Base-by-base conservation (phyloP, 495 filamentous ascomycete genomes). In the Aspergillus funiculosus region DNA sequence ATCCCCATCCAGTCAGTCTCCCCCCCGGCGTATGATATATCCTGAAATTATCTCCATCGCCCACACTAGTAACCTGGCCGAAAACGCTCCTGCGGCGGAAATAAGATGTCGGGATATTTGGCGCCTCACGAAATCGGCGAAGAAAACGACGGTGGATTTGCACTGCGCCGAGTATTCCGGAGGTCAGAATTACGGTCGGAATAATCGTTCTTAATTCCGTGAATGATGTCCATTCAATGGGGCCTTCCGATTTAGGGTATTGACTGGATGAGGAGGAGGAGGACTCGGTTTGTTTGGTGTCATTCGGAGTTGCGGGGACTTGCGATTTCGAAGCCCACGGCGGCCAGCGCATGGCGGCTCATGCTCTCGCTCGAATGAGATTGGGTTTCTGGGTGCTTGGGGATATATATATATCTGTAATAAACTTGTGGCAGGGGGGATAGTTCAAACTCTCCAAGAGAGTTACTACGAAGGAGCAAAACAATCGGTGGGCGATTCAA, bases 21-120 rank as follows among this genome's bases (percentile, higher is more conserved):
- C 92, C 92, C 9, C 94, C 92, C 0, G 92, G 92, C 0, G 89
- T 95, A 64, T 98, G 92, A 61, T 84, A 98, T 6, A 98, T 62
- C 39, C 89, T 80, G 61, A 98, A 96, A 51, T 89, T 89, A 59
- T 98, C 92, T 0, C 87, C 94, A 71, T 98, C 92, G 37, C 94
- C 94, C 18, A 98, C 92, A 50, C 85, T 89, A 20, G 92, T 95
- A 3, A 96, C 92, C 43, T 71, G 75, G 6, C 92, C 92, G 52
- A 91, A 82, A 38, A 97, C 52, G 40, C 77, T 86, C 47, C 88
- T 75, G 39, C 67, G 77, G 14, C 86, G 81, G 56, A 87, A 86
- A 40, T 64, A 74, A 6, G 60, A 68, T 2, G 85, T 79, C 43
- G 76, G 75, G 56, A 98, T 89, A 52, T 85, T 71, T 5, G 71